Evolutionary conservation across 2,329 filamentous ascomycete species (phyloP), one percentile per base, ranked within the genome.

Genomic region (Talaromyces pinophilus): DNA sequence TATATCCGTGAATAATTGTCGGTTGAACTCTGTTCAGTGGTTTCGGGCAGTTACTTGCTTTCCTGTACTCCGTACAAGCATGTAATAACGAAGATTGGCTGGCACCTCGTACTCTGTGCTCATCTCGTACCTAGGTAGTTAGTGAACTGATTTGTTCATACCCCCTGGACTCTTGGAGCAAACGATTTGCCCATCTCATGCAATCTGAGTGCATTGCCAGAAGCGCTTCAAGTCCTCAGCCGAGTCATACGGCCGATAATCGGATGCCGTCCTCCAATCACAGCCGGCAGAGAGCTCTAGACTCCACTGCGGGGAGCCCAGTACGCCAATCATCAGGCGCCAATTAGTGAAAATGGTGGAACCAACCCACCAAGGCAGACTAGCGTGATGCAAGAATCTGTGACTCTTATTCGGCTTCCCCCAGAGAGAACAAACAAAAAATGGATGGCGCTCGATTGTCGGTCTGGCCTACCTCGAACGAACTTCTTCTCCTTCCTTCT

Each of bases 261-360:
- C 68, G 68, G 68, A 64, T 15, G 19, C 71, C 71, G 64, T 46
- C 22, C 17, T 13, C 57, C 55, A 62, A 65, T 66, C 59, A 66
- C 48, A 40, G 60, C 22, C 25, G n/a, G n/a, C n/a, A 35, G 1
- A 7, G 28, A 57, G 30, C 54, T 40, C 30, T 28, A 2, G 1
- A 11, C 1, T 19, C 10, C 48, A 33, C 48, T n/a, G 35, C 40
- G 61, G 61, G 35, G 61, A 17, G 35, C 22, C 0, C 0, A 3
- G 5, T 2, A 13, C 40, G 17, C 63, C 63, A 64, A 64, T 59
- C 15, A 44, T 2, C 3, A 3, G 5, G 46, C 62, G 15, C 11
- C 28, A 48, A 50, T 62, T 62, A 38, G n/a, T 54, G 33, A n/a
- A 25, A 0, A 38, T 2, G 30, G 60, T 62, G 46, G 60, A 38